phyloP scores from a whole-genome alignment of 225 moss, liverwort and hornwort genomes.

The Polytrichum formosum region DNA sequence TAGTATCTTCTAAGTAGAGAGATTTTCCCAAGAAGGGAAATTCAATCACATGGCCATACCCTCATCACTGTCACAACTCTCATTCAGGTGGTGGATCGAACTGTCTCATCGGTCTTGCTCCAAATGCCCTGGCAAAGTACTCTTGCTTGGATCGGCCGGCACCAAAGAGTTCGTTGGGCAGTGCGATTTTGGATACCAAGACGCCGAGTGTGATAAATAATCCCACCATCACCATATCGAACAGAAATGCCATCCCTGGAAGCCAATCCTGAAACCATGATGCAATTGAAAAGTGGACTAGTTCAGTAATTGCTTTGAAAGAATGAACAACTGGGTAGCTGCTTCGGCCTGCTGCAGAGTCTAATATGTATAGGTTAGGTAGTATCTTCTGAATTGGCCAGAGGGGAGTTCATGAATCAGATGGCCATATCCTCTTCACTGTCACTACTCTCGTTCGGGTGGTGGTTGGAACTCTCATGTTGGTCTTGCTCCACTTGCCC shows the following conservation, averaged over 20 bases:
- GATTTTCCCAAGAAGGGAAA: too few relatives aligned
- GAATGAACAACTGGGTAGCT: too few relatives aligned
- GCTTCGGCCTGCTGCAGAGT: too few relatives aligned
- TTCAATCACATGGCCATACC: slow-evolving; percentile 42
- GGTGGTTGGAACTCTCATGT: slow-evolving; percentile 13
- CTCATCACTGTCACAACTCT: slow-evolving; percentile 31
- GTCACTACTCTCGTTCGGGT: slow-evolving; percentile 21
- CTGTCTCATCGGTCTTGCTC: slow-evolving; percentile 27
- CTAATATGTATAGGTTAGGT: too few relatives aligned
- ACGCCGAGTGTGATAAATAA: slow-evolving; percentile 65
- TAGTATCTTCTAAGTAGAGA: too few relatives aligned
- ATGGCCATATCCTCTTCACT: slow-evolving; percentile 47
- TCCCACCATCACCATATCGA: slow-evolving; percentile 56
- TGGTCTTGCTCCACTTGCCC: slow-evolving; percentile 29
- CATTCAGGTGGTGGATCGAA: slow-evolving; percentile 5
- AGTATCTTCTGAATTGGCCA: too few relatives aligned
- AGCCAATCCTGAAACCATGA: slow-evolving; percentile 7
- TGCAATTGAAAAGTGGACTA: too few relatives aligned
- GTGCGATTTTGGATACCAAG: slow-evolving; percentile 53
- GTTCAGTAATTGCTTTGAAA: too few relatives aligned
- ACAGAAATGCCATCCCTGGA: slow-evolving; percentile 70
- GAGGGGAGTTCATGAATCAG: slow-evolving; percentile 8
- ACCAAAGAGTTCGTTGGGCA: slow-evolving; percentile 50
- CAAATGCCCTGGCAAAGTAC: slow-evolving; percentile 26
- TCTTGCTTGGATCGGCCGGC: slow-evolving; percentile 22